Percentiles rank a stretch among this genome's conserved stretches.
Evolutionary conservation across 768 basidiomycete species (phyloP).

Genomic region (Tricholoma hemisulphureum): DNA sequence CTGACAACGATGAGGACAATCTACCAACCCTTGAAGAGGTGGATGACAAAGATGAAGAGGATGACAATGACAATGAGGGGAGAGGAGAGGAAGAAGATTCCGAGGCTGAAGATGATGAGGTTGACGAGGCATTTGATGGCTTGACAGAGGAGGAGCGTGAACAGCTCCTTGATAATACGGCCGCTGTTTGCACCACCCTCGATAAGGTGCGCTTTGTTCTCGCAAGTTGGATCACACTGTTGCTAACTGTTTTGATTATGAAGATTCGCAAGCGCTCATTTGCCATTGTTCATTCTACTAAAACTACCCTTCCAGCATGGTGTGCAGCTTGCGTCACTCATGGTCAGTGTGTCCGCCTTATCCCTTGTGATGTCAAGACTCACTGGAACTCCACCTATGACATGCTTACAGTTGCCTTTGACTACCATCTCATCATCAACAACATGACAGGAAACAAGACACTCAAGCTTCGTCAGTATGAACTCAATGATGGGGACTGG

Average conservation of each 20-base stretch:
- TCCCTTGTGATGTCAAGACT: conserved; percentile 29
- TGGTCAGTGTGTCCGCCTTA: not conserved
- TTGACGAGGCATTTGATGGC: not conserved
- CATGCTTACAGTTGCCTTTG: conserved; percentile 21
- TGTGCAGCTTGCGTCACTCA: not conserved
- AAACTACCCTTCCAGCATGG: not conserved
- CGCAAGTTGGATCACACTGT: no score
- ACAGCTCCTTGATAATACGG: not conserved
- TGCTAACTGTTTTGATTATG: not conserved
- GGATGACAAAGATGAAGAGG: no score
- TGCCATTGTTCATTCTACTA: not conserved
- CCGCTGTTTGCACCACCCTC: conserved; percentile 5
- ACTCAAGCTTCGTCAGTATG: no score
- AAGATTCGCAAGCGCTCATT: not conserved
- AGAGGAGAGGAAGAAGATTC: no score
- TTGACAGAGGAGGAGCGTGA: not conserved
- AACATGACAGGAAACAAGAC: no score
- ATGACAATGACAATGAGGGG: no score
- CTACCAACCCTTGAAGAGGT: no score
- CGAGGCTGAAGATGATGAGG: not conserved
- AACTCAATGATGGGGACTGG: no score
- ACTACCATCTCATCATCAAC: conserved; percentile 25
- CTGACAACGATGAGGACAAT: no score
- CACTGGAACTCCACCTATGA: not conserved
- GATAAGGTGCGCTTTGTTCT: no score